Conservation (phyloP, 2,329 filamentous ascomycete species). For the Paecilomyces sp. region DNA sequence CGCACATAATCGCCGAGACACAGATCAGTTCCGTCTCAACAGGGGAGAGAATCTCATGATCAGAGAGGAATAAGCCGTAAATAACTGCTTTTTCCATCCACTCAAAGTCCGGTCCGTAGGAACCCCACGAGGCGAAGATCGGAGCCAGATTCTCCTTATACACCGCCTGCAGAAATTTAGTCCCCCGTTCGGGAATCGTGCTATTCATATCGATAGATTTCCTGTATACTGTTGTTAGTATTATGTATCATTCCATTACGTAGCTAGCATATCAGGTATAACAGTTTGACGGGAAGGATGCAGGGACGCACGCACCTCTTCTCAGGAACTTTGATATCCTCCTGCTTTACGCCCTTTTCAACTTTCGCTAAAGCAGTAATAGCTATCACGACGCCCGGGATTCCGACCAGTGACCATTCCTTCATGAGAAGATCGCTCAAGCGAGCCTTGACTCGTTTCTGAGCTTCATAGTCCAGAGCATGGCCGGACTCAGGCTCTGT, state of each 20-base stretch:
- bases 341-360: conserved; percentile 14
- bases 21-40: conserved; percentile 40
- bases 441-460: conserved; percentile 10
- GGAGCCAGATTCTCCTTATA: conserved; percentile 21
- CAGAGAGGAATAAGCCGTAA: conserved; percentile 52
- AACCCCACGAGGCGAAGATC: conserved; percentile 24
- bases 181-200: conserved; percentile 17
- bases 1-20: conserved; percentile 38
- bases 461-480: conserved; percentile 5
- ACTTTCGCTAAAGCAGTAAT: conserved; percentile 20
- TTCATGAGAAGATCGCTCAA: conserved; percentile 25
- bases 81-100: conserved; percentile 68
- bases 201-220: conserved; percentile 13
- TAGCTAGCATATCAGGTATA: neutral
- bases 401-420: conserved; percentile 23
- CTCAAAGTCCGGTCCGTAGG: conserved; percentile 45
- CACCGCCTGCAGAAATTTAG: conserved; percentile 19
- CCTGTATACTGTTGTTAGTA: conserved; percentile 4
- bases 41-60: conserved; percentile 33
- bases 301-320: conserved; percentile 9
- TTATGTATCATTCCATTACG: neutral
- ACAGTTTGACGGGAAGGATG: neutral
- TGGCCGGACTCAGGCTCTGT: conserved; percentile 8
- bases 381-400: conserved; percentile 22
- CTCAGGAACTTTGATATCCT: conserved; percentile 7